Conservation (phyloP, 352 stramenopile species). For the Thraustochytrium striatum region DNA sequence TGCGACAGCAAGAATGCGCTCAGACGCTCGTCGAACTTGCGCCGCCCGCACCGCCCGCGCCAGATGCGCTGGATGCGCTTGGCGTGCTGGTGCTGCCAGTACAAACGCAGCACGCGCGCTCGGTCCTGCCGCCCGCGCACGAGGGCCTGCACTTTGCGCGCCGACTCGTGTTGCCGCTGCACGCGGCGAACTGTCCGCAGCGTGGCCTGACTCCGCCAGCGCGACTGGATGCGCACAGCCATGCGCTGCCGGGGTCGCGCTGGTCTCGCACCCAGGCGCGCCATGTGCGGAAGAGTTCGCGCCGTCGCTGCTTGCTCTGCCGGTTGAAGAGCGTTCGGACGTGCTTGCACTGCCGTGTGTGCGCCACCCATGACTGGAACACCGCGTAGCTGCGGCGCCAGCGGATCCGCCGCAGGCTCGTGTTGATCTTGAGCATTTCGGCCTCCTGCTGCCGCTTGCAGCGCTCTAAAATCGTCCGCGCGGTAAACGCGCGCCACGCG, state of each 20-base stretch:
- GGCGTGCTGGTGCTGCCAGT: conserved; percentile 57
- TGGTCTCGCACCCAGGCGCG: neutral
- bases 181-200: neutral
- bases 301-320: neutral
- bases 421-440: neutral
- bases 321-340: neutral
- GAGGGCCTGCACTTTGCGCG: neutral
- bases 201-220: neutral
- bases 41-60: conserved; percentile 62
- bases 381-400: conserved; percentile 19
- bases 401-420: neutral
- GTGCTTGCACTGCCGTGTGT: neutral
- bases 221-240: neutral
- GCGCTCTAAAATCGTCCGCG: neutral
- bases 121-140: conserved; percentile 37
- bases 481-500: neutral
- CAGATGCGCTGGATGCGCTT: conserved; percentile 68
- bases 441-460: neutral
- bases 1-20: conserved; percentile 52
- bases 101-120: conserved; percentile 56
- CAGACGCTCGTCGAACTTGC: conserved; percentile 58
- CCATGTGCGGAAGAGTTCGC: neutral
- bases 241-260: neutral
- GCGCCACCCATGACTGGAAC: neutral
- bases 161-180: neutral